Base-by-base conservation (phyloP, 192 early-diverging fungal genomes). In the Coemansia sp. region DNA sequence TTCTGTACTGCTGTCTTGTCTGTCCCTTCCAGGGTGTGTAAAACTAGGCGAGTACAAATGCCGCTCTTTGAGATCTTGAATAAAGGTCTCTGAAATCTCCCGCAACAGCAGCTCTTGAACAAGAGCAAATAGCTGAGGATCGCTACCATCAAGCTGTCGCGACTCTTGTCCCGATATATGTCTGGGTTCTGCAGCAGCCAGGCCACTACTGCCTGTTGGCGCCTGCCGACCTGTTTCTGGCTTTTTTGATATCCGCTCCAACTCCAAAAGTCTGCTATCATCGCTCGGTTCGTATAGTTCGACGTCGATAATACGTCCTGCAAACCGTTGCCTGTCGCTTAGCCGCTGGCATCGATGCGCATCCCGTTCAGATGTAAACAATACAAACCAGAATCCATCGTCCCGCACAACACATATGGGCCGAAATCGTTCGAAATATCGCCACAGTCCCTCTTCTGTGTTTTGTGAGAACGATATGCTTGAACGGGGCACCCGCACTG, bases 311-410 rank as follows among this genome's bases (percentile, higher is more conserved):
- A 58, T 6, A 10, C 66, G 63, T 10, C 76, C 76, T 0, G 61
- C 60, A 64, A 75, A 72, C 23, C 47, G 27, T 47, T 75, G 67
- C 34, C 64, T 62, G 44, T 83, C 81, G 55, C 61, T 72, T 30
- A 79, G 44, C 22, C 65, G 30, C 62, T 79, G 81, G 50, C 76
- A 83, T 3, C 81, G 29, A 23, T 75, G 76, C 9, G 81, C 81
- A 58, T 83, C 81, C 14, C 75, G 52, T 22, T 70, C 62, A 10
- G 72, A 67, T 2, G 55, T 40, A 55, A 83, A 83, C 22, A 72
- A 38, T n/a, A 83, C 62, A 42, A 72, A 72, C 81, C 81, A 83
- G 47, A 79, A 72, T 2, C 65, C 72, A 2, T 61, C 62, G 61
- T 75, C 69, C 9, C 67, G 64, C 6, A 57, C 63, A 9, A 72